phyloP scores from a whole-genome alignment of 1,284 basidiomycete genomes.

The Boletus putidus region DNA sequence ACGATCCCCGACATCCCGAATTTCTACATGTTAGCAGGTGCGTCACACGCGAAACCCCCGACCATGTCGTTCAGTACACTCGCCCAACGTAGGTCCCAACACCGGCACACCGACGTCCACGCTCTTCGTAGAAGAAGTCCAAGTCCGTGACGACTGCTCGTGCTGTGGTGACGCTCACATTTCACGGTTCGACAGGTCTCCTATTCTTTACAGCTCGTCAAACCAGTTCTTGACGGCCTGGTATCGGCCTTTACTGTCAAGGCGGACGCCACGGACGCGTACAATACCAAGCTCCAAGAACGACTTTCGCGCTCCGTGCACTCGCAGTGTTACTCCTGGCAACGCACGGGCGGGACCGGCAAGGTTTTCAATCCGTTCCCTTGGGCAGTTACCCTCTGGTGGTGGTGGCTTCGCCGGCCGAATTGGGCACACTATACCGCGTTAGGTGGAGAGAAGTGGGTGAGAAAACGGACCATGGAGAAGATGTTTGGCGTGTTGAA shows the following conservation, averaged over 20 bases:
- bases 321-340: conserved; percentile 33
- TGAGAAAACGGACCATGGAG: conserved; percentile 8
- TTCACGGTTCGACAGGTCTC: conserved; percentile 18
- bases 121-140: conserved; percentile 38
- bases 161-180: background rate
- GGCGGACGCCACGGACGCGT: conserved; percentile 28
- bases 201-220: conserved; percentile 35
- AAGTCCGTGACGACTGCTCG: conserved; percentile 17
- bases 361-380: conserved; percentile 35
- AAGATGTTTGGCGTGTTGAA: conserved; percentile 11
- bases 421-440: conserved; percentile 32
- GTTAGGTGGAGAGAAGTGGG: conserved; percentile 32
- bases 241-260: conserved; percentile 33
- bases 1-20: conserved; percentile 43
- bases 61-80: background rate
- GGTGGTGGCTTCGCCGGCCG: conserved; percentile 35
- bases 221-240: conserved; percentile 31
- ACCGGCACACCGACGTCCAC: conserved; percentile 36
- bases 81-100: conserved; percentile 32
- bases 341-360: conserved; percentile 27
- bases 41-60: background rate
- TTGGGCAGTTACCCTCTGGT: conserved; percentile 33
- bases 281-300: conserved; percentile 32
- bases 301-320: conserved; percentile 27
- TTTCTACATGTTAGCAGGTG: conserved; percentile 38